Evolutionary conservation across 1,139 yeast genomes (phyloP), one percentile per base, ranked within the genome.

Genomic region (Komagataea norvegica): DNA sequence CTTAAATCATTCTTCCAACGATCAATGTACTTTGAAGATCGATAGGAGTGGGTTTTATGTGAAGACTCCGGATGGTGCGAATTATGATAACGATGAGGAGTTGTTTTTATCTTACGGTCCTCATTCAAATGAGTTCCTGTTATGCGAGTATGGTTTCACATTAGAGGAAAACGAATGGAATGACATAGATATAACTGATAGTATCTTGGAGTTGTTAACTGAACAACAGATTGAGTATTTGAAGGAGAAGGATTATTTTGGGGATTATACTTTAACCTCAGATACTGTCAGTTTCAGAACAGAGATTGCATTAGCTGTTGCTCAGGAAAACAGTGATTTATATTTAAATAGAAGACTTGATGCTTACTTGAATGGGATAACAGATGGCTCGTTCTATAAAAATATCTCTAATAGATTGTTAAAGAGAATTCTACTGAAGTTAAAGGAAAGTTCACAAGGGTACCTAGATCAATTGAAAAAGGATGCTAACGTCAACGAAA

Each of bases 61-160:
- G 1, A 54, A 56, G 22, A 62, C 79, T 3, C 36, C 36, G 22
- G 55, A 25, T 8, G 36, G 69, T 1, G 44, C 34, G 15, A 37
- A 49, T 6, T 72, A 76, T 43, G 37, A 44, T 0, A 41, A 52
- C 0, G 76, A 67, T 3, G 80, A 78, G 14, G 93, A 89, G 57
- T 49, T 89, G 3, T 76, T 65, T 49, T 68, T 91, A 46, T 77
- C 82, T 37, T 91, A 91, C 56, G 97, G 97, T 0, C 80, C 95
- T 0, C 96, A 89, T 59, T 76, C 83, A 17, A 88, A 89, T 56
- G 85, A 77, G 32, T 85, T 86, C 49, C 62, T 91, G 29, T 62
- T 87, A 10, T 77, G 83, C 52, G 97, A 91, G 58, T 91, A 91
- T 54, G 97, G 97, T 1, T 91, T 89, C 62, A 68, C 70, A 14